phyloP scores from a whole-genome alignment of 306 rosid genomes.

The Casuarina equisetifolia region DNA sequence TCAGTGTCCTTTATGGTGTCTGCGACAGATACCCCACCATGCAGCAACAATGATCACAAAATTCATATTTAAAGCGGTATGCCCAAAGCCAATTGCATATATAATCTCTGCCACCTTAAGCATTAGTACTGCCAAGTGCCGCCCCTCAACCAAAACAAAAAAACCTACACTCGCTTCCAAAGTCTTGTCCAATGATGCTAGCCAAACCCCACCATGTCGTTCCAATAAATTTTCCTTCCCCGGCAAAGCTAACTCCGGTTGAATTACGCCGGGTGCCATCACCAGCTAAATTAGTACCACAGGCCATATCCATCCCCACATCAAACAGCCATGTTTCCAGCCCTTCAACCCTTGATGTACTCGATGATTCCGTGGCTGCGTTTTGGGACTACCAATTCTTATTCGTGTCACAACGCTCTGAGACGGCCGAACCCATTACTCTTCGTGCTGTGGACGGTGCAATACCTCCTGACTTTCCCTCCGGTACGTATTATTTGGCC shows the following conservation, averaged over 20 bases:
- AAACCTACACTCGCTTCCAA: neutral
- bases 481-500: conserved; percentile 73
- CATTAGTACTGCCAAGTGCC: conserved; percentile 9
- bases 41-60: conserved; percentile 42
- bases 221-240: conserved; percentile 37
- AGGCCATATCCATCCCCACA: conserved; percentile 45
- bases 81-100: conserved; percentile 14
- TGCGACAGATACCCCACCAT: conserved; percentile 46
- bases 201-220: conserved; percentile 33
- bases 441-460: conserved; percentile 54
- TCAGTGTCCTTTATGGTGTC: conserved; percentile 46
- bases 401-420: conserved; percentile 70
- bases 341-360: conserved; percentile 20
- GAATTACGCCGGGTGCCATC: conserved; percentile 16
- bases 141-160: conserved; percentile 16
- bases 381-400: conserved; percentile 87
- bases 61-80: conserved; percentile 29
- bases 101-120: conserved; percentile 10
- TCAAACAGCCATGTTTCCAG: conserved; percentile 25
- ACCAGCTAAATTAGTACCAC: conserved; percentile 12
- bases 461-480: conserved; percentile 63
- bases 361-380: conserved; percentile 58
- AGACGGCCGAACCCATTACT: conserved; percentile 43
- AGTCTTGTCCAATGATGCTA: conserved; percentile 43
- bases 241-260: conserved; percentile 33